A percentile compares a stretch with the other conserved stretches of the same genome.
These are phyloP conservation scores for sweet orange (Citrus sinensis) DNA, from an alignment of 345 rosid genomes.

Conservation along the genomic window DNA sequence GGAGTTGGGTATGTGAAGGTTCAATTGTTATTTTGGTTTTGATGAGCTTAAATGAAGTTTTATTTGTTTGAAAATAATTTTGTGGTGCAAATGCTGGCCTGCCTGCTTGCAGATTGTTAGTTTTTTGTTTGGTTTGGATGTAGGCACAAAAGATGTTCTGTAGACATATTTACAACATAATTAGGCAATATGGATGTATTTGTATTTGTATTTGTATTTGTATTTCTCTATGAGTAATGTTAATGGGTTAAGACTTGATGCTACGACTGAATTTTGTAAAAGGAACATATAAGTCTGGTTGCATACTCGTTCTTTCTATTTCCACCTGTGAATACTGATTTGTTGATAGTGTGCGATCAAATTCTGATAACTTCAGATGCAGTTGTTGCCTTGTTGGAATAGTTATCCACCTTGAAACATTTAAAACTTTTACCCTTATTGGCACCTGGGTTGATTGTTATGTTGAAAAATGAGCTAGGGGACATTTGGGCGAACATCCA, in stretches of 20 bases:
- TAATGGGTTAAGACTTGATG: neutral
- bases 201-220: too few species aligned
- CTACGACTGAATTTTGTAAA: neutral
- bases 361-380: neutral
- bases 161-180: neutral
- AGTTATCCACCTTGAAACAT: neutral
- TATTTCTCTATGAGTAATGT: neutral
- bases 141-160: too few species aligned
- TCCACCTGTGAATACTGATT: neutral
- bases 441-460: neutral
- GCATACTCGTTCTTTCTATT: too few species aligned
- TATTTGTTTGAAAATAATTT: neutral
- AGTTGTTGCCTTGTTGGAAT: neutral
- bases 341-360: neutral
- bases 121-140: neutral
- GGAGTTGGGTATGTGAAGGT: slow-evolving; percentile 60
- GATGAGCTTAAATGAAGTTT: neutral
- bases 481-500: neutral
- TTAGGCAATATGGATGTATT: neutral
- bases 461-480: neutral
- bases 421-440: neutral
- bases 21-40: neutral
- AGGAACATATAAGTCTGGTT: neutral
- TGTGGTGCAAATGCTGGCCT: neutral
- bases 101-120: neutral